Evolutionary conservation across 177 flowering plant species (phyloP), one percentile per base, ranked within the genome.

Genomic region (Vitis hybrid): DNA sequence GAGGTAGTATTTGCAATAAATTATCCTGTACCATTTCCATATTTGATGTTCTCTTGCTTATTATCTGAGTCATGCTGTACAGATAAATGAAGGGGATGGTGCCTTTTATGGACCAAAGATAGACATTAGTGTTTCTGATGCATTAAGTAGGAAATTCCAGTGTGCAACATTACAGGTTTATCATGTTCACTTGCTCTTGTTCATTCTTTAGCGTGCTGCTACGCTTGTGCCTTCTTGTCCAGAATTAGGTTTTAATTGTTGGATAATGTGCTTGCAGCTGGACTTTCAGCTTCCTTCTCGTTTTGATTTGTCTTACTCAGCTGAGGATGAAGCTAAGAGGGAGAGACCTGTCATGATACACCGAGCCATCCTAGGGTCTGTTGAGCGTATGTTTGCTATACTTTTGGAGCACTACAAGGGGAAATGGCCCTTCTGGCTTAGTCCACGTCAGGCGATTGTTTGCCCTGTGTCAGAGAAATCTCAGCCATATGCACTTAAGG

Each of bases 61-160:
- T 14, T 7, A 57, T 57, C 49, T 21, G 24, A 49, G 49, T 21
- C 24, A 17, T 68, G 65, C 48, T 52, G n/a, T 51, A 13, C 83
- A 96, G 99, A 78, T 94, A 56, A 87, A 96, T 81, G 95, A 92
- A 84, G 99, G 87, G 52, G 98, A 96, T 83, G 99, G 99, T 69
- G 99, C 99, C 75, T 96, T 96, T 83, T 96, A 96, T 80, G 99
- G 99, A 64, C 99, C 99, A 57, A 96, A 96, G 69, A 96, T 93
- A 69, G 99, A 96, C 73, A 94, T 93, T 73, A 86, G 91, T 73
- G 97, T 93, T 55, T 93, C 97, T 70, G 98, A 96, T 81, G 98
- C 99, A 60, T 77, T 94, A 69, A 92, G 87, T 65, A 92, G 99
- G 79, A 96, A 93, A 71, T 94, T 90, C 70, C 99, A 96, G 81